Evolutionary conservation across 2,329 filamentous ascomycete species (phyloP), one percentile per base, ranked within the genome.

Genomic region (Epichloe uncinata): DNA sequence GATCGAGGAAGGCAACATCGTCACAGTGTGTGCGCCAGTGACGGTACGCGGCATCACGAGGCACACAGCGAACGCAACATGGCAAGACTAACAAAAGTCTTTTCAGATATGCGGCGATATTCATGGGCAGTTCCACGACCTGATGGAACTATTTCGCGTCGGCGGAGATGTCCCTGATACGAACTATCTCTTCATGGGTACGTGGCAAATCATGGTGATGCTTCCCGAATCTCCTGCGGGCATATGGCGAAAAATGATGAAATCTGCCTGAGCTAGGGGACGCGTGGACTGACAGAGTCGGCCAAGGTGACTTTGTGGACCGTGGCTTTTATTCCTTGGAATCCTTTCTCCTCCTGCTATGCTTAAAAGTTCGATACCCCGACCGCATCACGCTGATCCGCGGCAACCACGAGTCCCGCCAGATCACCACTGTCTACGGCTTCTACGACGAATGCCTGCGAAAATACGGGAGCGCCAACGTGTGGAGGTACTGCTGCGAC

Each of bases 271-370:
- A 30, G 30, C 30, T 11, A n/a, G 18, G 20, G 18, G 4, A 20
- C 20, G 13, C 9, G 38, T 12, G 38, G 18, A 41, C 16, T 41
- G 12, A 22, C 15, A 22, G 7, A 30, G 16, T 9, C 35, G 12
- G 5, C n/a, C 26, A 56, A 88, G 85, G 91, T 64, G 91, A 98
- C 68, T 98, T 96, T 61, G 91, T 98, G 63, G 91, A 98, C 68
- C 87, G 91, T 56, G 91, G 91, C 52, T 98, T 96, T 75, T 98
- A 97, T 73, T 95, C 88, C 2, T 82, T 98, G 59, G 91, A 98
- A 71, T 93, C 90, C 4, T 96, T 98, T 64, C 82, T 96, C 54
- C 85, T 98, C 50, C 82, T 98, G 11, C 80, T 98, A 48, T 95
- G 89, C 64, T 81, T 97, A 60, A 97, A 97, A 76, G 91, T 97